Evolutionary conservation across 257 asterid genomes (phyloP), one percentile per base, ranked within the genome.

Genomic region (Agastache rugosa): DNA sequence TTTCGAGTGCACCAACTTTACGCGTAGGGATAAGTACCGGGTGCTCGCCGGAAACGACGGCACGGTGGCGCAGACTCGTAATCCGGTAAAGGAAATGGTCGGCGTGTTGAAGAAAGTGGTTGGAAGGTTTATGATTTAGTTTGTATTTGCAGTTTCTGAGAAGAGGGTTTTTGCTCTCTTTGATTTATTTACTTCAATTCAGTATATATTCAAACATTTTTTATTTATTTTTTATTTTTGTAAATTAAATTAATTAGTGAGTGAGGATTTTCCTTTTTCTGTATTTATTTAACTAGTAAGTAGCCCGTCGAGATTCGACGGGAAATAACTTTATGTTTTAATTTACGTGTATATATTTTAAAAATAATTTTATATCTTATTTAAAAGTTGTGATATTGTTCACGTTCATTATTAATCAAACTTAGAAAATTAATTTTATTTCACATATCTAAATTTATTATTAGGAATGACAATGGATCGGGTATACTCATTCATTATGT

Each of bases 41-140:
- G 92, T 91, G 78, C 94, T 93, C 25, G 98, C 97, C 2, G 97
- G 96, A 0, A 93, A 91, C 55, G 97, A 93, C 68, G 98, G 97
- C 58, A 80, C 73, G 16, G 97, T 90, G 29, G 63, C 91, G 1
- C 81, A 74, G n/a, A 75, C 35, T 35, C 66, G 83, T 51, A 20
- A 68, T 70, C 82, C 75, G 6, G 73, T 64, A 2, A 56, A 44
- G 69, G 79, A 75, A 45, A 23, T 76, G 72, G 41, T 67, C 6
- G 55, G 58, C 37, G 64, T 63, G 11, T 78, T 89, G 47, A 84
- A 86, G 83, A 78, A 87, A 16, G 72, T 84, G 58, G 83, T 87
- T 66, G 91, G 75, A 19, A 75, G 77, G 71, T 86, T 86, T 76
- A 79, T 82, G 80, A 78, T 86, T 77, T 71, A 67, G 29, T 25